Base-by-base conservation (phyloP, 306 rosid genomes). In the Oemleria cerasiformis region DNA sequence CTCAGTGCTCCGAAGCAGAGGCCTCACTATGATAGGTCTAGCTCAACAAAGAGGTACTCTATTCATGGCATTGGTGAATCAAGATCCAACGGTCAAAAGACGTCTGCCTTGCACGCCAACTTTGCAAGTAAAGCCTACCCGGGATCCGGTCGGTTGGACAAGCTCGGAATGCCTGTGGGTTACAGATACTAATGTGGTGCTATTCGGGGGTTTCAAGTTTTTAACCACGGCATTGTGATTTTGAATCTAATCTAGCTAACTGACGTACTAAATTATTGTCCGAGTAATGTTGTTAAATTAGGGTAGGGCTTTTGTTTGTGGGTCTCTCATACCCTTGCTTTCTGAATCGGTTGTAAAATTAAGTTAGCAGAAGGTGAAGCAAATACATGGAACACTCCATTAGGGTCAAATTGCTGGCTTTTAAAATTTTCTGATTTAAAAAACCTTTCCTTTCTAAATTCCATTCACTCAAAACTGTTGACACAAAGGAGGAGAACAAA, bases 121-220 rank as follows among this genome's bases (percentile, higher is more conserved):
- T 88, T 92, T 57, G 60, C 84, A 1, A 77, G 48, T 84, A 90
- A 90, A 73, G 92, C 86, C 41, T 88, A 88, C 78, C 95, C 85
- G 8, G 98, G 87, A 23, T 94, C 97, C 41, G 99, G 97, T 67
- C 95, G 94, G 16, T 86, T 94, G 86, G 99, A 91, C 84, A 87
- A 81, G 84, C 88, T 82, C 20, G 99, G 97, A 20, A 89, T 94
- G 97, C 99, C 95, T 36, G 20, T 80, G 25, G 86, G 86, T 13
- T 80, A 81, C 75, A 79, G 92, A 80, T 80, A 72, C 79, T 85
- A 49, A 73, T 44, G 3, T 61, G 50, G 34, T 45, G 34, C 45
- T 11, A 13, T 45, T 58, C 19, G 8, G 15, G 7, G 11, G 40
- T n/a, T n/a, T n/a, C 8, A 14, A 9, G 39, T 19, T 72, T 60